Evolutionary conservation across 768 basidiomycete species (phyloP), one percentile per base, ranked within the genome.

Genomic region (Phylloporus sp.): DNA sequence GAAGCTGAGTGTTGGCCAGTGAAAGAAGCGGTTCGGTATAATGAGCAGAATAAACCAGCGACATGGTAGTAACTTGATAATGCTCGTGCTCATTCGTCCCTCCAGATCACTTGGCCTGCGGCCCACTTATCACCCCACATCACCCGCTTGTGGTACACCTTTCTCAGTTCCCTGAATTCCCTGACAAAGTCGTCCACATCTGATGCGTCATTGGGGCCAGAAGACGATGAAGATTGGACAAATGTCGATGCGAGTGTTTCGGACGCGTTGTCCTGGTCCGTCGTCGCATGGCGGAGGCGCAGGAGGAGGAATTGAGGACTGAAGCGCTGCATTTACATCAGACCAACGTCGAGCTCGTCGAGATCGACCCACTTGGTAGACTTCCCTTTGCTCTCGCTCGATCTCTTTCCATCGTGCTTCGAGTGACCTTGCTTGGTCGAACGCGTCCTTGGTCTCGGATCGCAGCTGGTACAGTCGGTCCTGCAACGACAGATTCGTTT

Each of bases 91-190:
- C 24, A 65, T 22, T 86, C 79, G 45, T 91, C 88, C 57, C 84
- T 76, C 93, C 94, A 97, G 26, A 79, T 76, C 7, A 97, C 92
- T 59, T 91, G 85, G 2, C 90, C 91, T 29, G 80, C 77, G 1
- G 83, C 75, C 92, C 95, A 97, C 59, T 86, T 76, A 64, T 93
- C 89, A 16, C 84, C 82, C 89, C 91, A 97, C 65, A 95, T 85
- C 2, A 84, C 85, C 16, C 95, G 78, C 70, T 95, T 97, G 68
- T 98, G 95, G 69, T 93, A 97, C n/a, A 79, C 77, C 71, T 91
- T 95, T 57, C 95, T 73, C 35, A 84, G 67, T 46, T 93, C 91
- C 63, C 86, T 91, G 73, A 95, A 97, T 59, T 91, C 84, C 60
- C 76, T 84, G 47, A 97, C 81, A 57, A 97, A 98, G 39, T 86